Evolutionary conservation across 768 basidiomycete species (phyloP), one percentile per base, ranked within the genome.

Genomic region (Boletus subcaerulescens): DNA sequence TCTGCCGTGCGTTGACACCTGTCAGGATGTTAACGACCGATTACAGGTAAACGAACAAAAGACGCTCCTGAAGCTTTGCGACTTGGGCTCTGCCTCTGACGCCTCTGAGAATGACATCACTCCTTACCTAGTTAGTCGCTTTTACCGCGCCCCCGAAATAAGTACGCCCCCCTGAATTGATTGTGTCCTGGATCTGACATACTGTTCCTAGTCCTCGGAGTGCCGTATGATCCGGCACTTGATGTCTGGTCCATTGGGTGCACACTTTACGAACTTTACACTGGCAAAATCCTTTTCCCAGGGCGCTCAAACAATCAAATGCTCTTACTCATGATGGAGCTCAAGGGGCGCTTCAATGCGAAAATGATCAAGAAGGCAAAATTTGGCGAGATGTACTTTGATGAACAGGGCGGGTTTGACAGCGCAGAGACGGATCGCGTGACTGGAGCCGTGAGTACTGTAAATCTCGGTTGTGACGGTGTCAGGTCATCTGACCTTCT

Each of bases 171-270:
- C 36, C 20, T 39, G 38, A 39, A 38, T 46, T 18, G n/a, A 32
- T 38, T 42, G 22, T n/a, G 48, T 33, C 45, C 53, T 20, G 20
- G 56, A 38, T 52, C 62, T 67, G 36, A 66, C 58, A 46, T 55
- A 44, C 29, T 46, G 18, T 55, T 50, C 53, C 24, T 62, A 98
- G 95, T 98, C 66, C 85, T 99, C 52, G 97, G 97, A 32, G 82
- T 90, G 31, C 94, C 96, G 0, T 98, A 98, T 64, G 97, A 98
- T 73, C 85, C 89, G 8, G 81, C 94, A 0, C 80, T 99, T 26
- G 96, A 98, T 66, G 81, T 97, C 31, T 98, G 97, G 97, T 96
- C 94, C 10, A 86, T 96, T 55, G 97, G 94, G 3, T 98, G 96
- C 73, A 98, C 97, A 8, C 77, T 99, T n/a, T 96, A 92, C 66